A percentile compares a stretch with the other conserved stretches of the same genome.
phyloP scores from a whole-genome alignment of 2,329 filamentous ascomycete species.

The Aspergillus proliferans region DNA sequence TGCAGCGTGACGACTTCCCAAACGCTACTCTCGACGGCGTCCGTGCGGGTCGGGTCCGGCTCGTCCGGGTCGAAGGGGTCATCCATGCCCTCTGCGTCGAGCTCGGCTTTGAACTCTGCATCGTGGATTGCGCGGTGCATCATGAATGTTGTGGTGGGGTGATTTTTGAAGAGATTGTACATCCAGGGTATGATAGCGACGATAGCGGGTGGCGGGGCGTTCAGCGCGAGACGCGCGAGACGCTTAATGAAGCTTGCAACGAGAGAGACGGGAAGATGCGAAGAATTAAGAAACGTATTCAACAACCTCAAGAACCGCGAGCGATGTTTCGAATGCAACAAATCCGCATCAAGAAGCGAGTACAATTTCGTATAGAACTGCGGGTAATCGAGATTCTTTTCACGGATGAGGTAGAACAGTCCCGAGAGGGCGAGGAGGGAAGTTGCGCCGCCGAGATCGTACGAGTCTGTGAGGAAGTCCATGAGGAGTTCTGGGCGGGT shows the following conservation, averaged over 20 bases:
- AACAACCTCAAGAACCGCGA: constrained; percentile 89
- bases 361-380: constrained; percentile 92
- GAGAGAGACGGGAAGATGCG: constrained; percentile 82
- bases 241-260: constrained; percentile 96
- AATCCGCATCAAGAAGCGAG: constrained; percentile 75
- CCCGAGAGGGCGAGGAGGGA: constrained; percentile 85
- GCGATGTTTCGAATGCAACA: constrained; percentile 90
- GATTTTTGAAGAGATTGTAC: constrained; percentile 87
- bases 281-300: constrained; percentile 83
- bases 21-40: constrained; percentile 83
- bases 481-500: constrained; percentile 79
- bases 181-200: constrained; percentile 87
- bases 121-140: constrained; percentile 70
- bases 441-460: constrained; percentile 76
- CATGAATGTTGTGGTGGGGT: constrained; percentile 93
- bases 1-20: constrained; percentile 93
- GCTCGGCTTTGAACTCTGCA: constrained; percentile 49
- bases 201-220: constrained; percentile 81
- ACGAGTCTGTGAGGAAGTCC: constrained; percentile 95
- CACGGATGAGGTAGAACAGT: constrained; percentile 88
- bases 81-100: constrained; percentile 57
- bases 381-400: constrained; percentile 93
- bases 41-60: constrained; percentile 73
- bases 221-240: constrained; percentile 75
- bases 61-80: constrained; percentile 77